Evolutionary conservation across 139 green algal species (phyloP).

Genomic region (Desmodesmus armatus): DNA sequence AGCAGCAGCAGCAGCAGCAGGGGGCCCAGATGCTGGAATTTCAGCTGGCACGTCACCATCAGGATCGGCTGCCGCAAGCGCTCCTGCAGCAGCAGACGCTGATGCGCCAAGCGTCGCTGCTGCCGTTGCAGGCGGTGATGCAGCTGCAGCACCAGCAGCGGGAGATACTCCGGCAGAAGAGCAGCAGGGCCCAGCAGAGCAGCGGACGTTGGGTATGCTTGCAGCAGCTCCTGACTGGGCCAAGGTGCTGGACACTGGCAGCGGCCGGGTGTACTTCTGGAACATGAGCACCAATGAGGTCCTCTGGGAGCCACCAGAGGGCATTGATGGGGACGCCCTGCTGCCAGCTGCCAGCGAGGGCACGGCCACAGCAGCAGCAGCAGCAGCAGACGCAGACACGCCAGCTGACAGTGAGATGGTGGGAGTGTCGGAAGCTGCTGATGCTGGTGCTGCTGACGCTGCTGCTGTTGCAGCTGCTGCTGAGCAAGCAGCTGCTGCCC

Average conservation of each 20-base stretch:
- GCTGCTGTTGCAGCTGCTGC: background rate
- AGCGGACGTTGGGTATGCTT: conserved; percentile 72
- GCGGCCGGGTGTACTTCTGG: conserved; percentile 78
- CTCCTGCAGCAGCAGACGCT: background rate
- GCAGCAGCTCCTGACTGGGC: conserved; percentile 59
- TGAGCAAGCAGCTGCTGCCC: background rate
- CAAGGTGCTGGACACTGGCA: conserved; percentile 75
- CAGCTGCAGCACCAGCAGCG: background rate
- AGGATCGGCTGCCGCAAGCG: conserved; percentile 5
- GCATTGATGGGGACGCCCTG: conserved; percentile 53
- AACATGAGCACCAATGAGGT: conserved; percentile 71
- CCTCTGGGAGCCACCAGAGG: conserved; percentile 72
- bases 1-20: conserved; percentile 19
- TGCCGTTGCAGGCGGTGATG: conserved; percentile 1
- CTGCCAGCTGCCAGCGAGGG: conserved; percentile 18
- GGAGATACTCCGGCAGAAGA: too few species aligned
- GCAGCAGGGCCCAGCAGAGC: conserved; percentile 58
- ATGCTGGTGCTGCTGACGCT: background rate
- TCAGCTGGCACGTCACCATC: conserved; percentile 9
- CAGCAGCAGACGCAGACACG: background rate
- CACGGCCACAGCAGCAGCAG: background rate
- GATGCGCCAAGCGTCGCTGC: background rate
- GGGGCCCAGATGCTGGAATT: background rate
- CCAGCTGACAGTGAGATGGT: background rate
- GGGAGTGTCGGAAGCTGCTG: background rate